Conservation (phyloP, 1,139 yeast species). For the Scheffersomyces titani region DNA sequence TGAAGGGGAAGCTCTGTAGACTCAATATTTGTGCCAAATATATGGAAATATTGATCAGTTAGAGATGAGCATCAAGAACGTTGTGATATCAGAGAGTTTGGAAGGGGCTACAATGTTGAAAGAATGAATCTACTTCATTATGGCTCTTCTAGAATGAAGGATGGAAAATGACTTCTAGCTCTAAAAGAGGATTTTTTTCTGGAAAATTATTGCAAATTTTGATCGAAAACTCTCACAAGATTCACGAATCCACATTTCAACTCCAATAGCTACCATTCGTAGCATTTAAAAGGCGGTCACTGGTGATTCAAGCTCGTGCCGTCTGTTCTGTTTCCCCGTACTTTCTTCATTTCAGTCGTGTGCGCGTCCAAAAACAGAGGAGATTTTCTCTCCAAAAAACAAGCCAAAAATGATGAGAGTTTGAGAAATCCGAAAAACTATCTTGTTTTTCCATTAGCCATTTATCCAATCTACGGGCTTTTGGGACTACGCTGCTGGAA, state of each 20-base stretch:
- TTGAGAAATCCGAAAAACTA: not conserved
- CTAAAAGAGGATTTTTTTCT: not conserved
- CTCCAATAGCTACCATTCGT: not conserved
- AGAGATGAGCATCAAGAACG: not conserved
- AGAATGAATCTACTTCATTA: not conserved
- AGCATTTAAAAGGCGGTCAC: not conserved
- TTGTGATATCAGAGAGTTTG: not conserved
- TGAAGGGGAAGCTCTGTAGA: not conserved
- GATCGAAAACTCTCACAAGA: not conserved
- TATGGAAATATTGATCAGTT: not conserved
- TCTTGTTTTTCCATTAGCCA: not conserved
- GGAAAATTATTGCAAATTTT: no score
- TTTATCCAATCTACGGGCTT: not conserved
- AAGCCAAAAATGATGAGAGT: not conserved
- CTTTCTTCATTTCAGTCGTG: slow-evolving; percentile 7
- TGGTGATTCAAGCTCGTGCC: not conserved
- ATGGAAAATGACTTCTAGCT: not conserved
- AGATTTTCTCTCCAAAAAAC: slow-evolving; percentile 6
- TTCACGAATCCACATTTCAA: not conserved
- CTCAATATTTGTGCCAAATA: not conserved
- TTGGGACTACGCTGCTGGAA: not conserved
- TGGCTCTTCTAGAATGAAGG: not conserved
- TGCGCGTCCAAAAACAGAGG: slow-evolving; percentile 7
- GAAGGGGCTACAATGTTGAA: not conserved
- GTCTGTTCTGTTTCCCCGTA: not conserved